phyloP scores from a whole-genome alignment of 2,329 filamentous ascomycete species.

The Alternaria sp. region DNA sequence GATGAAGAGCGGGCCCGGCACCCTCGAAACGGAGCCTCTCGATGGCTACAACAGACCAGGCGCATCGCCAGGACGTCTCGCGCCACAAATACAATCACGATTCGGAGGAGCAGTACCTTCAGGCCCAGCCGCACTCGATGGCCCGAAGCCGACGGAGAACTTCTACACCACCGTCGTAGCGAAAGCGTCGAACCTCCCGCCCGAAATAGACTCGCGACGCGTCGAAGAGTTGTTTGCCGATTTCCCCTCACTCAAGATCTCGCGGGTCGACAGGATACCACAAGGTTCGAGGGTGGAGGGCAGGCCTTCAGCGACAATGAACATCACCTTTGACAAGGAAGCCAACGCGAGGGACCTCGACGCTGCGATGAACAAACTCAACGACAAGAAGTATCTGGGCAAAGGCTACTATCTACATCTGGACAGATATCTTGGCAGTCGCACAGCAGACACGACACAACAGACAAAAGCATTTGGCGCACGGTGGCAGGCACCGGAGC shows the following conservation, averaged over 20 bases:
- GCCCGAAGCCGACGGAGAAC: conserved; percentile 28
- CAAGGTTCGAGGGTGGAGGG: conserved; percentile 24
- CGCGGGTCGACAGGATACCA: conserved; percentile 37
- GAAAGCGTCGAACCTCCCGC: conserved; percentile 43
- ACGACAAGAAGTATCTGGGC: conserved; percentile 44
- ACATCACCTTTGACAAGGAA: conserved; percentile 42
- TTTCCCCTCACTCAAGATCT: conserved; percentile 41
- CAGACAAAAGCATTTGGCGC: conserved; percentile 40
- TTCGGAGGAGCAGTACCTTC: conserved; percentile 18
- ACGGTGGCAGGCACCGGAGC: conserved; percentile 35
- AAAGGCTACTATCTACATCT: conserved; percentile 43
- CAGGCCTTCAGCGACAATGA: conserved; percentile 37
- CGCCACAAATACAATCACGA: conserved; percentile 20
- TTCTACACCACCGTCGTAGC: conserved; percentile 39
- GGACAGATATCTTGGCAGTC: conserved; percentile 39
- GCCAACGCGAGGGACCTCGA: conserved; percentile 36
- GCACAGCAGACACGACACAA: conserved; percentile 29
- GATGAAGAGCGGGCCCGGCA: conserved; percentile 44
- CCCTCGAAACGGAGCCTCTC: conserved; percentile 34
- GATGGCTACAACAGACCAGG: conserved; percentile 24
- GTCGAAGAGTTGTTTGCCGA: conserved; percentile 40
- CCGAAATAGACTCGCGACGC: conserved; percentile 26
- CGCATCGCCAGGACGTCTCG: conserved; percentile 18
- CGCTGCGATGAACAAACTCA: conserved; percentile 40
- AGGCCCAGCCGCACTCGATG: conserved; percentile 22